These are phyloP conservation scores for Cercospora sp. DNA, from an alignment of 2,329 filamentous ascomycete species.

Conservation along the genomic window DNA sequence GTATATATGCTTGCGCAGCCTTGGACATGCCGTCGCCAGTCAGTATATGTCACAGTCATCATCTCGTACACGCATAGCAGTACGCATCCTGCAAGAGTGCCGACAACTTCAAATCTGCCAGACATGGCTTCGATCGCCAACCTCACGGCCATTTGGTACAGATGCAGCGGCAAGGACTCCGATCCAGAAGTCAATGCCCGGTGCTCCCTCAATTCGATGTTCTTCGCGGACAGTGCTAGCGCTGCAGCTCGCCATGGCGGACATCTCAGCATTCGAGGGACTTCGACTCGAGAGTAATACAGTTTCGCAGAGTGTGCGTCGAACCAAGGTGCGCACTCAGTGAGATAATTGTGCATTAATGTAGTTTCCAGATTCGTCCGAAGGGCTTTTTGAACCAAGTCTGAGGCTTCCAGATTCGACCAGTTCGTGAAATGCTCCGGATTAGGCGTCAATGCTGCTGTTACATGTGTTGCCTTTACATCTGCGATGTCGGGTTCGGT, in stretches of 20 bases:
- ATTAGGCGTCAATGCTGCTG: slow-evolving; percentile 11
- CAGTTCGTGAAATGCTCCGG: slow-evolving; percentile 18
- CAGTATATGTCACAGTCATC: slow-evolving; percentile 23
- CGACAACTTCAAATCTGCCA: slow-evolving; percentile 18
- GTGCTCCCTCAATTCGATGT: slow-evolving; percentile 17
- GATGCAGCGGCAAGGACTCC: slow-evolving; percentile 16
- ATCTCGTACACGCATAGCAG: slow-evolving; percentile 21
- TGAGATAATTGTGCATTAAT: slow-evolving; percentile 22
- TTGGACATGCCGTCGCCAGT: slow-evolving; percentile 22
- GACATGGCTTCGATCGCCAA: slow-evolving; percentile 22
- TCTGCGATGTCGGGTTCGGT: slow-evolving; percentile 5
- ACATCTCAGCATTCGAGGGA: slow-evolving; percentile 18
- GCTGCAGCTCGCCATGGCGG: slow-evolving; percentile 22
- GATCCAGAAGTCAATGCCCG: slow-evolving; percentile 12
- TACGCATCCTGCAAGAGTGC: slow-evolving; percentile 20
- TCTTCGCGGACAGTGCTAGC: slow-evolving; percentile 20
- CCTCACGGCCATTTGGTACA: slow-evolving; percentile 21
- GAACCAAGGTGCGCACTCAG: slow-evolving; percentile 21
- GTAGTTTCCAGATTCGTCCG: slow-evolving; percentile 16
- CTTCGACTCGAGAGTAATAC: slow-evolving; percentile 19
- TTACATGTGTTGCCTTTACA: slow-evolving; percentile 1
- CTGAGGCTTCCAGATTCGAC: slow-evolving; percentile 17
- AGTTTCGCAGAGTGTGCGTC: slow-evolving; percentile 17
- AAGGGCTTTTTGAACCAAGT: slow-evolving; percentile 18
- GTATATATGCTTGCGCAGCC: slow-evolving; percentile 22